phyloP scores from a whole-genome alignment of 1,284 basidiomycete genomes.

The Boletus smithii region DNA sequence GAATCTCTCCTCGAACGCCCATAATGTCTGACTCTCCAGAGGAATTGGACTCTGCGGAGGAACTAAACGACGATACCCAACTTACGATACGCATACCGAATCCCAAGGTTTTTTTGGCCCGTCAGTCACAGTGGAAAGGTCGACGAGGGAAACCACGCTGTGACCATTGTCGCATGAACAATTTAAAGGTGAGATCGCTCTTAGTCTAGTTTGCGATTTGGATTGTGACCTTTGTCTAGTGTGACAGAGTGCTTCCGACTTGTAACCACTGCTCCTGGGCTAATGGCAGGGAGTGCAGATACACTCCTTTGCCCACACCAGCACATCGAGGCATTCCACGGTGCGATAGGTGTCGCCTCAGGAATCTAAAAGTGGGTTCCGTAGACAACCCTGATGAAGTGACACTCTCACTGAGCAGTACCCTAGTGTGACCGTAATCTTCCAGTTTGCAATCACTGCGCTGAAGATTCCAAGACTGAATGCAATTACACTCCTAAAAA shows the following conservation, averaged over 20 bases:
- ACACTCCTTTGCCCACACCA: slow-evolving; percentile 68
- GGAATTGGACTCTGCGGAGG: slow-evolving; percentile 43
- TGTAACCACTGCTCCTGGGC: slow-evolving; percentile 72
- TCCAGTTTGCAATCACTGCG: slow-evolving; percentile 65
- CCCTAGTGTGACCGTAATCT: slow-evolving; percentile 63
- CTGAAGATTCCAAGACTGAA: slow-evolving; percentile 46
- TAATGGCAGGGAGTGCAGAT: slow-evolving; percentile 59
- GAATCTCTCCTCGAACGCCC: slow-evolving; percentile 10
- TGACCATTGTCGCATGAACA: slow-evolving; percentile 66
- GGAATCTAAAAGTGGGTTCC: slow-evolving; percentile 59
- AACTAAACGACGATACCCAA: slow-evolving; percentile 53
- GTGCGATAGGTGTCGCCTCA: slow-evolving; percentile 62
- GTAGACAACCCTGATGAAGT: slow-evolving; percentile 1
- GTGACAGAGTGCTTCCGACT: slow-evolving; percentile 65
- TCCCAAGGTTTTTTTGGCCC: slow-evolving; percentile 52
- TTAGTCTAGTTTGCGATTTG: slow-evolving; percentile 3
- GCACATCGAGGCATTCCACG: slow-evolving; percentile 71
- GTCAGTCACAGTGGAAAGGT: slow-evolving; percentile 68
- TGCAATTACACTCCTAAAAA: slow-evolving; percentile 71
- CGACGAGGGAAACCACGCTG: slow-evolving; percentile 68
- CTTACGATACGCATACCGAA: slow-evolving; percentile 63
- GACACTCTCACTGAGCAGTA: slow-evolving; percentile 6
- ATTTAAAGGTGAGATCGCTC: slow-evolving; percentile 55
- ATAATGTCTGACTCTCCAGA: slow-evolving; percentile 40
- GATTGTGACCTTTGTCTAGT: slow-evolving; percentile 40